A percentile compares a stretch with the other conserved stretches of the same genome.
Conservation (phyloP, 164 flowering plant genomes). For the Kingdonia uniflora region DNA sequence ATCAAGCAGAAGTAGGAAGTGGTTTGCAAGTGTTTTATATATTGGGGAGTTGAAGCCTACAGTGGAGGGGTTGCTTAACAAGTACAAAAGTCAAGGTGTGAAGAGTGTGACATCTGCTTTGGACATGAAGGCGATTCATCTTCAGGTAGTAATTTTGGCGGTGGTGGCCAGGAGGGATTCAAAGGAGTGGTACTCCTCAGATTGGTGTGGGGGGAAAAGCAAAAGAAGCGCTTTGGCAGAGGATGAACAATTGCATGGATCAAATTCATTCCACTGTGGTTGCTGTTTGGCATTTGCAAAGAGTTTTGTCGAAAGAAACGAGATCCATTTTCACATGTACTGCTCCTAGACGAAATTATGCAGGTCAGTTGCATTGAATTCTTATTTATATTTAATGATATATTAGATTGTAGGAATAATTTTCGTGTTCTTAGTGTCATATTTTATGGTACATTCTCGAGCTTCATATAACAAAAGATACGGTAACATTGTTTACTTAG, state of each 20-base stretch:
- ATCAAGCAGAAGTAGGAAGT: neutral
- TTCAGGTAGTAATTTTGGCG: no score
- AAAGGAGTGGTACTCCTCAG: constrained; percentile 1
- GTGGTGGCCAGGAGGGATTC: neutral
- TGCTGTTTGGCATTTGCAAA: constrained; percentile 1
- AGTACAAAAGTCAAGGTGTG: neutral
- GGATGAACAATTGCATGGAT: no score
- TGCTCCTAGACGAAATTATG: constrained; percentile 86
- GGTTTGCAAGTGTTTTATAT: no score
- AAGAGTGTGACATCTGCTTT: neutral
- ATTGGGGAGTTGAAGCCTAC: neutral
- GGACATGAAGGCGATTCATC: no score
- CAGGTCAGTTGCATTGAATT: constrained; percentile 36
- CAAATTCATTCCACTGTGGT: neutral
- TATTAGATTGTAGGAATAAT: no score
- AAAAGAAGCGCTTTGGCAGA: neutral
- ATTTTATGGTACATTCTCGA: no score
- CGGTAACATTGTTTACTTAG: no score
- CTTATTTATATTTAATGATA: no score
- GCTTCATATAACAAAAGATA: no score
- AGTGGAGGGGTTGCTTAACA: neutral
- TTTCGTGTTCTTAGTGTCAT: no score
- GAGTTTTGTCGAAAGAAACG: neutral
- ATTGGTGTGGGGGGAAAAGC: neutral
- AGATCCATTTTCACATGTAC: constrained; percentile 79